Conservation (phyloP, 352 stramenopile genomes). For the Phytophthora tentaculata region DNA sequence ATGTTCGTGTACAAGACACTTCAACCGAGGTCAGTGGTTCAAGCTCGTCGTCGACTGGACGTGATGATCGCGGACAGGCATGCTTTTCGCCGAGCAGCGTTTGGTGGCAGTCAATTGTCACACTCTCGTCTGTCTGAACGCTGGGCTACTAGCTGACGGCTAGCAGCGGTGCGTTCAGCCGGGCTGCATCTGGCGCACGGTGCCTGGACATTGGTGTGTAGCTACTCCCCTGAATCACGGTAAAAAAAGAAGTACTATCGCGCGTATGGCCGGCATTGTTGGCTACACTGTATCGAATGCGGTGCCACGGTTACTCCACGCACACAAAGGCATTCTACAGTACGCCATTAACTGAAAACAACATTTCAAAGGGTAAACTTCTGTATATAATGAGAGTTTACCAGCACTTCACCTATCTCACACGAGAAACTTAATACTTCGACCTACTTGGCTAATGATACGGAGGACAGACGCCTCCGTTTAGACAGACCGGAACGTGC, state of each 20-base stretch:
- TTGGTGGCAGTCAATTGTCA: slow-evolving; percentile 7
- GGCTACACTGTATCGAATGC: too few relatives aligned
- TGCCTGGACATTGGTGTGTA: slow-evolving; percentile 9
- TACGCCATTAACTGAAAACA: neutral
- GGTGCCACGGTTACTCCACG: neutral
- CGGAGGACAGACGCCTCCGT: slow-evolving; percentile 8
- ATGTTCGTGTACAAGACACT: neutral
- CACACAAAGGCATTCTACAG: too few relatives aligned
- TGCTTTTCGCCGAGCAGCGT: too few relatives aligned
- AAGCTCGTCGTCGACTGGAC: too few relatives aligned
- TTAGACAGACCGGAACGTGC: slow-evolving; percentile 35
- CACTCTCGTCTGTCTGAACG: slow-evolving; percentile 2
- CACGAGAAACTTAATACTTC: slow-evolving; percentile 40
- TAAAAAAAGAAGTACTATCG: too few relatives aligned
- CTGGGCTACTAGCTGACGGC: neutral
- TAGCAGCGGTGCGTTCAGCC: neutral
- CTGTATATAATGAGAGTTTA: slow-evolving; percentile 23
- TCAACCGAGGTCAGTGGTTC: too few relatives aligned
- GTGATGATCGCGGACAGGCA: neutral
- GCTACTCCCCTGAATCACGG: neutral
- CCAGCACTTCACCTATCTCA: slow-evolving; percentile 29
- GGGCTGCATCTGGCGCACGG: slow-evolving; percentile 1
- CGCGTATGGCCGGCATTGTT: too few relatives aligned
- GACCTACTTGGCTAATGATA: slow-evolving; percentile 32
- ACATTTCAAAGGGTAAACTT: slow-evolving; percentile 9